A percentile compares a stretch with the other conserved stretches of the same genome.
Conservation (phyloP, 2,329 filamentous ascomycete species). For the Coniochaeta hoffmannii region DNA sequence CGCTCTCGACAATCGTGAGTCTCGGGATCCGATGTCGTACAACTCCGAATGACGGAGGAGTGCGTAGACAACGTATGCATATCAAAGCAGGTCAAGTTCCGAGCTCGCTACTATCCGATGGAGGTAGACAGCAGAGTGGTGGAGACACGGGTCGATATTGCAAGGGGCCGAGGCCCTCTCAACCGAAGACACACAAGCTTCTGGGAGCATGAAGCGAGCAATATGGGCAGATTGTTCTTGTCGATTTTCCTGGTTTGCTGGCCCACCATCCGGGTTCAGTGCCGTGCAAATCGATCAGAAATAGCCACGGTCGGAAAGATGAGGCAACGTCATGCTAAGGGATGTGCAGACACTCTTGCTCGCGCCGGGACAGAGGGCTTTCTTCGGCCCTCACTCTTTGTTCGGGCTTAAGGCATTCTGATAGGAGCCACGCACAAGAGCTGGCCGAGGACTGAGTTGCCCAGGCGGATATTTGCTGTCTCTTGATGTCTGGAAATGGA, state of each 20-base stretch:
- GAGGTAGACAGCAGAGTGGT: background rate
- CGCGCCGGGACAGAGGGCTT: too few relatives aligned
- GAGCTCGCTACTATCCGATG: background rate
- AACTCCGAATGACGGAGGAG: background rate
- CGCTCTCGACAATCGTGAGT: background rate
- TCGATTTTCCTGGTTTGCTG: conserved; percentile 2
- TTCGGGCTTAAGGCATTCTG: too few relatives aligned
- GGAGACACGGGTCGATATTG: conserved; percentile 4
- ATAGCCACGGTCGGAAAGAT: background rate
- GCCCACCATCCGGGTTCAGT: background rate
- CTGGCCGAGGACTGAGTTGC: too few relatives aligned
- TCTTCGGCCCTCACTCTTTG: too few relatives aligned
- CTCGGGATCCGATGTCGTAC: background rate
- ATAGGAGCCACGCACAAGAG: too few relatives aligned
- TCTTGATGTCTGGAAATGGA: background rate
- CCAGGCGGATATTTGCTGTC: too few relatives aligned
- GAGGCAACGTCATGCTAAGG: background rate
- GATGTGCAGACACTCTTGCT: too few relatives aligned
- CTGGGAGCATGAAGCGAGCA: background rate
- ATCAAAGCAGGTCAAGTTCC: background rate
- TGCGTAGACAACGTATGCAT: background rate
- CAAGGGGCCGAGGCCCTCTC: background rate
- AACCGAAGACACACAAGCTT: background rate
- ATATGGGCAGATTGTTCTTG: background rate
- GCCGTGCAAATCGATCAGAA: background rate